Evolutionary conservation across 352 stramenopile genomes (phyloP).

Genomic region (Aphanomyces astaci): DNA sequence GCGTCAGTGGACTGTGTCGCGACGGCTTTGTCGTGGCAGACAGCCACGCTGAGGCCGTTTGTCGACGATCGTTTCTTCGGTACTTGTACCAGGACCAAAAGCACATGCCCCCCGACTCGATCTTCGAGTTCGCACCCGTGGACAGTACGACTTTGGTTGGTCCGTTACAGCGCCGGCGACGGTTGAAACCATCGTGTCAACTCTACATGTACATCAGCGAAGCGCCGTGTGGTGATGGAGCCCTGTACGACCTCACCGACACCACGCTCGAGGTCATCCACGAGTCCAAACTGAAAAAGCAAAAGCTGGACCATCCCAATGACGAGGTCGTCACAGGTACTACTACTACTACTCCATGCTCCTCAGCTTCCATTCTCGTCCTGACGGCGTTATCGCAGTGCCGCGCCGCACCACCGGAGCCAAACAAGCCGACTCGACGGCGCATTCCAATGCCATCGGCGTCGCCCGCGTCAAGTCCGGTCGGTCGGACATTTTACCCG

Average conservation of each 20-base stretch:
- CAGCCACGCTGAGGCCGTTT: constrained; percentile 89
- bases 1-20: constrained; percentile 45
- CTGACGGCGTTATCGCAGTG: neutral
- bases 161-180: constrained; percentile 27
- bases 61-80: constrained; percentile 71
- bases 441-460: constrained; percentile 27
- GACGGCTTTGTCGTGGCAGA: constrained; percentile 86
- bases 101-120: constrained; percentile 29
- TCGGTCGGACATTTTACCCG: constrained; percentile 79
- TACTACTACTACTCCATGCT: constrained; percentile 24
- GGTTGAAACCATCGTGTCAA: constrained; percentile 45
- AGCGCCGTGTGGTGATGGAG: constrained; percentile 88
- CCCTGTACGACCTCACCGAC: constrained; percentile 85
- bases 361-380: constrained; percentile 10
- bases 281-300: constrained; percentile 27
- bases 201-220: constrained; percentile 91
- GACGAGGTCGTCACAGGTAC: neutral
- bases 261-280: constrained; percentile 60
- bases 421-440: constrained; percentile 30
- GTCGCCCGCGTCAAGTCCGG: constrained; percentile 86
- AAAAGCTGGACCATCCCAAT: constrained; percentile 24
- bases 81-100: constrained; percentile 81
- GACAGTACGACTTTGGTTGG: neutral
- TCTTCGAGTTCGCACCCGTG: constrained; percentile 31
- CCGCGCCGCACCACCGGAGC: constrained; percentile 36